Conservation (phyloP, 1,284 basidiomycete genomes). For the Sphagnurus paluster region DNA sequence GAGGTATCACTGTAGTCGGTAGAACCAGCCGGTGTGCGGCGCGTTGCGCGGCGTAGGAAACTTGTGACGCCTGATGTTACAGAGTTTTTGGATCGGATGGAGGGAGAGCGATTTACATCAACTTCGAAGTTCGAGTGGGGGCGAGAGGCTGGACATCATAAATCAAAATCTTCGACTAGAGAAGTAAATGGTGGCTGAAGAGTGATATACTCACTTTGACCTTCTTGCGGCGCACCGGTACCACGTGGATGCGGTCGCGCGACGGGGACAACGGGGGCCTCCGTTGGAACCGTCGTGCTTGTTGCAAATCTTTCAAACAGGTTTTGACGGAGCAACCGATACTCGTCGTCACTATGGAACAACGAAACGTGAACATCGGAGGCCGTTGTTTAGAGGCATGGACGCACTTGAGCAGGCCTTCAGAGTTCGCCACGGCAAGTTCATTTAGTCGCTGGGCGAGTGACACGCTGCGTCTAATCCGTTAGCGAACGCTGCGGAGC, state of each 20-base stretch:
- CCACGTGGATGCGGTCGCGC: constrained; percentile 29
- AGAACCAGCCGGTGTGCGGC: constrained; percentile 44
- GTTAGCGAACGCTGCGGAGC: not conserved
- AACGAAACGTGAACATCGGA: constrained; percentile 6
- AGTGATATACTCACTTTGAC: constrained; percentile 28
- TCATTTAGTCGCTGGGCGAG: constrained; percentile 77
- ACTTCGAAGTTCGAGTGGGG: constrained; percentile 52
- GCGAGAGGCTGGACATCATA: constrained; percentile 30
- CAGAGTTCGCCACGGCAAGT: constrained; percentile 72
- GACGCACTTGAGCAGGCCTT: constrained; percentile 71
- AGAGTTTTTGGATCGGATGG: constrained; percentile 60
- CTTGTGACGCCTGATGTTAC: constrained; percentile 59
- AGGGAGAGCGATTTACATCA: constrained; percentile 53
- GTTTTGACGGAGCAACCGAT: constrained; percentile 72
- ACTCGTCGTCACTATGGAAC: constrained; percentile 69
- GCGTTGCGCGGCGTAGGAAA: constrained; percentile 57
- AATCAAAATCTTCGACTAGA: constrained; percentile 21
- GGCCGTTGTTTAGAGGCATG: constrained; percentile 20
- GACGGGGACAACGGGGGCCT: constrained; percentile 59
- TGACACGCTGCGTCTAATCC: constrained; percentile 47
- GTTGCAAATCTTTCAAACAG: constrained; percentile 72
- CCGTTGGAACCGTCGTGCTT: constrained; percentile 55
- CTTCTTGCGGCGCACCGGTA: constrained; percentile 27
- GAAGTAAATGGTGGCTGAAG: constrained; percentile 17
- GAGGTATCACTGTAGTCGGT: constrained; percentile 50